Evolutionary conservation across 331 rosid species (phyloP).

Genomic region (Phaseolus coccineus): DNA sequence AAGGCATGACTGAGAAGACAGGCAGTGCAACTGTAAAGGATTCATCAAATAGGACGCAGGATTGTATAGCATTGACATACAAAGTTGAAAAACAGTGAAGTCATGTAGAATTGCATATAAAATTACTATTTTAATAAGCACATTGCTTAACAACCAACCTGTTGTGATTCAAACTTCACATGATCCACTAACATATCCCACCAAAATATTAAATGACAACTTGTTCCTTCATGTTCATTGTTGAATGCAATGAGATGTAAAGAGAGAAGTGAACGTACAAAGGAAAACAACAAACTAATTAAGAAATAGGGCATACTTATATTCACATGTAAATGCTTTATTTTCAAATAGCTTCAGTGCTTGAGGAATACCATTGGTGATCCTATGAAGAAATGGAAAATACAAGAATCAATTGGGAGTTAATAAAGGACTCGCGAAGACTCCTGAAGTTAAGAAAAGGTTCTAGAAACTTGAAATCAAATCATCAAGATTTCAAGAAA

Average conservation of each 20-base stretch:
- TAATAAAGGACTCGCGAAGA: not conserved
- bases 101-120: slow-evolving; percentile 1
- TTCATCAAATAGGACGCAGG: slow-evolving; percentile 10
- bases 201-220: slow-evolving; percentile 33
- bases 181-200: slow-evolving; percentile 30
- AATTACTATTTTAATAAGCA: slow-evolving; percentile 2
- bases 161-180: slow-evolving; percentile 4
- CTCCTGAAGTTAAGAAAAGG: slow-evolving; percentile 17
- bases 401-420: slow-evolving; percentile 10
- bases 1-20: slow-evolving; percentile 28
- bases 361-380: slow-evolving; percentile 84
- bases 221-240: slow-evolving; percentile 3
- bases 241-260: slow-evolving; percentile 25
- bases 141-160: slow-evolving; percentile 16
- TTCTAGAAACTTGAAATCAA: slow-evolving; percentile 32
- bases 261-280: slow-evolving; percentile 27
- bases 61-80: slow-evolving; percentile 6
- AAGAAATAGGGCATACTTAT: slow-evolving; percentile 63
- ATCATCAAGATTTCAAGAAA: slow-evolving; percentile 32
- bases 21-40: not conserved
- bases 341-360: slow-evolving; percentile 79
- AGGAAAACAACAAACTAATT: slow-evolving; percentile 11
- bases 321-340: slow-evolving; percentile 91
- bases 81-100: not conserved
- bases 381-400: slow-evolving; percentile 56